Base-by-base conservation (phyloP, 2,329 filamentous ascomycete species). In the Fusarium tricinctum region DNA sequence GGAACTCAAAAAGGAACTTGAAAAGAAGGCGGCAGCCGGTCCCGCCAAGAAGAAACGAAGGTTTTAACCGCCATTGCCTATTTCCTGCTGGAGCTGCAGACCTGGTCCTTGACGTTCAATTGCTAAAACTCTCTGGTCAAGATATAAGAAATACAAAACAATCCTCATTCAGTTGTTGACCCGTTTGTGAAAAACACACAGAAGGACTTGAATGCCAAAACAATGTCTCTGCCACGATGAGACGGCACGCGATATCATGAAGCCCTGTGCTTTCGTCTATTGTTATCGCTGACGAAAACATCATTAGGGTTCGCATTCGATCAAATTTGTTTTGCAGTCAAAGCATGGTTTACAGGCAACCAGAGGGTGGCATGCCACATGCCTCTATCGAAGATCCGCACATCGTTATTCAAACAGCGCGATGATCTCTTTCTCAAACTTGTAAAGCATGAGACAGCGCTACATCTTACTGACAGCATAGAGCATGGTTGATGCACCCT, bases 1-100 rank as follows among this genome's bases (percentile, higher is more conserved):
- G n/a, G 84, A 88, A 67, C 75, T 86, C 28, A 82, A 84, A 56
- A 80, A 77, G 57, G 83, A 88, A 35, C 75, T 86, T 15, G 81
- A 86, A 66, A 82, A 74, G 60, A 85, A 84, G 70, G 81, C 81
- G 5, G 80, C 82, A 0, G 81, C 81, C 19, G 83, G 82, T 2
- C 86, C 86, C 6, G 80, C 78, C 8, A 86, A 83, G 75, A 88
- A 88, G 79, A 88, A 86, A 76, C 79, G 86, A 43, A 84, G 81
- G 50, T 88, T 88, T 63, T 88, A n/a, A 73, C 30, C 13, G 20
- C 35, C 14, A 17, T 46, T 20, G 23, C 6, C 26, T 23, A 17
- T 7, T 32, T 42, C 6, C 15, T 14, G 9, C 19, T 23, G 17
- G 8, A 17, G 28, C 32, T 38, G 6, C 32, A 30, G 39, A n/a